phyloP scores from a whole-genome alignment of 164 flowering plant genomes.

The Sextonia rubra region DNA sequence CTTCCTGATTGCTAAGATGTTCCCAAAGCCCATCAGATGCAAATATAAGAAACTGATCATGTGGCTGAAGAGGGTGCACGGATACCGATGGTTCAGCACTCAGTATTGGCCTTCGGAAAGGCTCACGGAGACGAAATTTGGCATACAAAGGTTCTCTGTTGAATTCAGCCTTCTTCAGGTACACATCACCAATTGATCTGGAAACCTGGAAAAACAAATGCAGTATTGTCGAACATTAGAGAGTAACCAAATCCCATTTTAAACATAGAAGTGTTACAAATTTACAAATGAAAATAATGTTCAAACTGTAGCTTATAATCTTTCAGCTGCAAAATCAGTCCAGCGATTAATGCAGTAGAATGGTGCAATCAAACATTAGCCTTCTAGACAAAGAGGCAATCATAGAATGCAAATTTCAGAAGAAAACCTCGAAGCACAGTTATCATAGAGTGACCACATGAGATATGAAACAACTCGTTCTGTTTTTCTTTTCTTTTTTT shows the following conservation, averaged over 20 bases:
- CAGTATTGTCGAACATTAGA: not conserved
- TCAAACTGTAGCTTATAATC: too few relatives aligned
- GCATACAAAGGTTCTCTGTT: slow-evolving; percentile 68
- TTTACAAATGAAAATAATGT: not conserved
- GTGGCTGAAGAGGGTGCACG: slow-evolving; percentile 55
- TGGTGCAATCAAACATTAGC: too few relatives aligned
- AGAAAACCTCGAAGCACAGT: too few relatives aligned
- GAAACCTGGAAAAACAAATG: slow-evolving; percentile 51
- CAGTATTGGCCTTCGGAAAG: slow-evolving; percentile 73
- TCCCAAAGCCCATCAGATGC: slow-evolving; percentile 98
- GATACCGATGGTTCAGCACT: slow-evolving; percentile 66
- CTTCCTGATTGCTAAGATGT: slow-evolving; percentile 87
- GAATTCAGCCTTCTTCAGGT: slow-evolving; percentile 75
- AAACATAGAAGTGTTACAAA: not conserved
- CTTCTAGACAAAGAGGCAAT: too few relatives aligned
- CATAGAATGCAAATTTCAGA: too few relatives aligned
- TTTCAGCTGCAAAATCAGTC: not conserved
- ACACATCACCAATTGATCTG: slow-evolving; percentile 93
- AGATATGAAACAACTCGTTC: too few relatives aligned
- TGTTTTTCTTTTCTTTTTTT: too few relatives aligned
- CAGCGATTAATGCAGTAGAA: not conserved
- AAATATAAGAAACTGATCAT: slow-evolving; percentile 78
- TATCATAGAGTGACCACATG: too few relatives aligned
- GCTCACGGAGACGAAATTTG: slow-evolving; percentile 62
- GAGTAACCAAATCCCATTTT: not conserved